These are phyloP conservation scores for Aurifilum marmelostoma DNA, from an alignment of 2,329 filamentous ascomycete genomes.

Conservation along the genomic window DNA sequence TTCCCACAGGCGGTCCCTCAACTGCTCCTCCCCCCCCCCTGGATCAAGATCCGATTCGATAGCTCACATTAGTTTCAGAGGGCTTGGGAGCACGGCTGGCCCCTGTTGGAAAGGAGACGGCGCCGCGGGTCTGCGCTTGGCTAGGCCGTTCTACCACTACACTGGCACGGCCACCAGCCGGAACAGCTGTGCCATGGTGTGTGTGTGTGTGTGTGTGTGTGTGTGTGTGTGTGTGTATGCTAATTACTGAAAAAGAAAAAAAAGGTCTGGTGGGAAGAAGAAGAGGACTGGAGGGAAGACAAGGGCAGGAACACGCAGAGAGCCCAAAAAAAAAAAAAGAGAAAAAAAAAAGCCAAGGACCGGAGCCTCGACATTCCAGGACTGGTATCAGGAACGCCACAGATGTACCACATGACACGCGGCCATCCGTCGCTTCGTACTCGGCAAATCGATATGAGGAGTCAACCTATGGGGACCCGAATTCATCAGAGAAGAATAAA, in stretches of 20 bases:
- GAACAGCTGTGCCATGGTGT: background rate
- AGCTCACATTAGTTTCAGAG: conserved; percentile 24
- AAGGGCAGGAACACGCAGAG: background rate
- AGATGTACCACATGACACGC: background rate
- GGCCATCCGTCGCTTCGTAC: background rate
- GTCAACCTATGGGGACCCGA: background rate
- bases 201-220: too few relatives aligned
- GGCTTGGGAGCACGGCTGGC: conserved; percentile 10
- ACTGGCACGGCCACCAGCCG: conserved; percentile 11
- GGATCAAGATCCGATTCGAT: conserved; percentile 26
- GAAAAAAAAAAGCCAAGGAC: background rate
- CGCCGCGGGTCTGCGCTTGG: background rate
- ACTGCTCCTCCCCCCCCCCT: background rate
- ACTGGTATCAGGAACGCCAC: background rate
- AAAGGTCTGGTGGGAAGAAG: too few relatives aligned
- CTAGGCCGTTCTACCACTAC: conserved; percentile 10
- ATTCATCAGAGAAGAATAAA: background rate
- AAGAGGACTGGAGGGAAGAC: background rate
- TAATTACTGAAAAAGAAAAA: too few relatives aligned
- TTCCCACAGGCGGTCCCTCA: background rate
- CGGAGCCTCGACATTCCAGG: background rate
- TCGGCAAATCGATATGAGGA: background rate
- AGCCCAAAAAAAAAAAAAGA: background rate
- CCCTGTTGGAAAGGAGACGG: conserved; percentile 5
- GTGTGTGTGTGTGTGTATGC: too few relatives aligned